phyloP scores from a whole-genome alignment of 2,329 filamentous ascomycete genomes.

The Botryotinia convoluta region DNA sequence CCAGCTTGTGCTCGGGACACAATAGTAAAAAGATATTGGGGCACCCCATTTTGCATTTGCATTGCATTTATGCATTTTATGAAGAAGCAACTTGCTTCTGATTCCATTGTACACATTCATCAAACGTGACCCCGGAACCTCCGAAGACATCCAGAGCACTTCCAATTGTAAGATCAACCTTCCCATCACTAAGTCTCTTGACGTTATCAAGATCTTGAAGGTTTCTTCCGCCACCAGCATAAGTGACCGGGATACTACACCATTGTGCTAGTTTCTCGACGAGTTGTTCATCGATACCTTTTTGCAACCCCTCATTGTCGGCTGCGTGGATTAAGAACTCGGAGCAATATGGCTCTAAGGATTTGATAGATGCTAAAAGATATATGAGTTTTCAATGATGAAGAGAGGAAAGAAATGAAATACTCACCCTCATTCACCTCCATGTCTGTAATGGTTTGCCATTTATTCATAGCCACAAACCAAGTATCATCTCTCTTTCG shows the following conservation, averaged over 20 bases:
- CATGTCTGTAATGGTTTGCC: conserved; percentile 97
- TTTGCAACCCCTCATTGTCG: conserved; percentile 91
- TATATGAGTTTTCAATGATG: conserved; percentile 21
- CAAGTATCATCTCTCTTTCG: conserved; percentile 70
- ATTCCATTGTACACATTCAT: conserved; percentile 91
- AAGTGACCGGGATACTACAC: conserved; percentile 92
- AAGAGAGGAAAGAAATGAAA: conserved; percentile 5
- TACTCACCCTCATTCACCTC: conserved; percentile 77
- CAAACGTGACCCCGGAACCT: conserved; percentile 79
- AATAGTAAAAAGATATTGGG: background rate
- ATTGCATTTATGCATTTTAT: background rate
- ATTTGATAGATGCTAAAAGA: conserved; percentile 68
- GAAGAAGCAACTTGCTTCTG: conserved; percentile 41
- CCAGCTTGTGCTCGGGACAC: background rate
- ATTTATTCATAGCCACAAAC: conserved; percentile 99
- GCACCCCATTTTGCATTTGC: background rate
- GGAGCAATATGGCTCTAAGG: conserved; percentile 86
- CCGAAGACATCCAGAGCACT: conserved; percentile 97
- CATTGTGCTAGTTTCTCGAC: conserved; percentile 75
- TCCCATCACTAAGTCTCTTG: conserved; percentile 71
- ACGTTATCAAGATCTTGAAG: conserved; percentile 82
- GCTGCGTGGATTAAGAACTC: conserved; percentile 97
- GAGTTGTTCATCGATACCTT: conserved; percentile 83
- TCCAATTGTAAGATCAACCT: conserved; percentile 90
- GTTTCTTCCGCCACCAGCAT: conserved; percentile 87